Conservation (phyloP, 2,329 filamentous ascomycete genomes). For the Alternaria triticimaculans region DNA sequence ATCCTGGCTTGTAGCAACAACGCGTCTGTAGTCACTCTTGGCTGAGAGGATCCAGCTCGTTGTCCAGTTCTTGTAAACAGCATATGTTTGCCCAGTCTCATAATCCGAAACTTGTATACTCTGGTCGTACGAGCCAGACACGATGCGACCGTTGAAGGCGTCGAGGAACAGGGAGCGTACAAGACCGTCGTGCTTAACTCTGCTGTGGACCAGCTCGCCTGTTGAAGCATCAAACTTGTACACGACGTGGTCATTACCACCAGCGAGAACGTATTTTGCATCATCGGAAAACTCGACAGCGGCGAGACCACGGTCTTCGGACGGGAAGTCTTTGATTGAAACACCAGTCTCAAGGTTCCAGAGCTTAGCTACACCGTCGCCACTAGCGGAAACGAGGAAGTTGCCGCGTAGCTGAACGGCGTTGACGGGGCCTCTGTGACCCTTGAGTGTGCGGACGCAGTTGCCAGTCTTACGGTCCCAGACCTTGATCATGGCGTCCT, state of each 20-base stretch:
- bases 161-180: constrained; percentile 93
- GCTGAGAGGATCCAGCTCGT: constrained; percentile 95
- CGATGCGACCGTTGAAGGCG: constrained; percentile 80
- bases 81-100: constrained; percentile 75
- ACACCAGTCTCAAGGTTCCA: constrained; percentile 93
- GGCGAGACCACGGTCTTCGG: constrained; percentile 90
- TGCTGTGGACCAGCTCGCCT: constrained; percentile 79
- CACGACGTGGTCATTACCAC: constrained; percentile 93
- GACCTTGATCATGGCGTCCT: constrained; percentile 91
- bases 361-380: constrained; percentile 90
- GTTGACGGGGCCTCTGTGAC: constrained; percentile 92
- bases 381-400: constrained; percentile 89
- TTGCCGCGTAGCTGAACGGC: constrained; percentile 94
- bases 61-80: constrained; percentile 94
- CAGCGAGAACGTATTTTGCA: constrained; percentile 89
- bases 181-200: constrained; percentile 82
- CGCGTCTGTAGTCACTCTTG: constrained; percentile 92
- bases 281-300: constrained; percentile 97
- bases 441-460: constrained; percentile 78
- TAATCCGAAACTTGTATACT: constrained; percentile 96
- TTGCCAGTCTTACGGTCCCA: constrained; percentile 85
- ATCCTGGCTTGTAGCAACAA: constrained; percentile 94
- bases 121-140: constrained; percentile 93
- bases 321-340: constrained; percentile 87
- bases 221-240: constrained; percentile 96